These are phyloP conservation scores for Petrea volubilis DNA, from an alignment of 257 asterid species.

Conservation along the genomic window DNA sequence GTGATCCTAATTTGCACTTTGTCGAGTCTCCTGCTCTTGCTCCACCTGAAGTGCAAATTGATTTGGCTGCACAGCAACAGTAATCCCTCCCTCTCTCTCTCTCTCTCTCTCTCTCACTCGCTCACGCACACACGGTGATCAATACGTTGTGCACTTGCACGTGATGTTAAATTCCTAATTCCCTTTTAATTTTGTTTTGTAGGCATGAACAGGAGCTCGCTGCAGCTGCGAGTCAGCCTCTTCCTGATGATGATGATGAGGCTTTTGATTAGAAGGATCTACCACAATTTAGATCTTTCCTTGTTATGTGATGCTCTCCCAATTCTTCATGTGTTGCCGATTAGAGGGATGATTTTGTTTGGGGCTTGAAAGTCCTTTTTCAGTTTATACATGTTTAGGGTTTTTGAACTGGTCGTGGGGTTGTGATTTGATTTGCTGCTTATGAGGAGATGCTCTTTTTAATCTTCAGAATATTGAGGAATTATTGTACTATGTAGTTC, in stretches of 20 bases:
- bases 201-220: constrained; percentile 81
- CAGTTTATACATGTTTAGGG: not conserved
- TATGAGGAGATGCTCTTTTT: constrained; percentile 20
- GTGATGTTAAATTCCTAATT: not conserved
- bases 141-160: not conserved
- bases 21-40: constrained; percentile 75
- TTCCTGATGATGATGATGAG: constrained; percentile 86
- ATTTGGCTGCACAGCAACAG: constrained; percentile 58
- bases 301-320: not conserved
- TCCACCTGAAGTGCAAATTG: constrained; percentile 71
- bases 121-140: not conserved
- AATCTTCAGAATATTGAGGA: constrained; percentile 20
- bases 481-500: constrained; percentile 19
- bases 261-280: constrained; percentile 47
- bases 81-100: constrained; percentile 19
- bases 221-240: constrained; percentile 73
- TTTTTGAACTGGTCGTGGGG: constrained; percentile 7
- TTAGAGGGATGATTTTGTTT: constrained; percentile 20
- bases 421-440: constrained; percentile 13
- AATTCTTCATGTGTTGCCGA: not conserved
- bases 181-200: not conserved
- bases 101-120: not conserved
- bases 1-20: constrained; percentile 62
- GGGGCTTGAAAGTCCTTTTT: not conserved
- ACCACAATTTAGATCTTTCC: not conserved